Base-by-base conservation (phyloP, 805 yeast species). In the Kodamaea neixiangensis region DNA sequence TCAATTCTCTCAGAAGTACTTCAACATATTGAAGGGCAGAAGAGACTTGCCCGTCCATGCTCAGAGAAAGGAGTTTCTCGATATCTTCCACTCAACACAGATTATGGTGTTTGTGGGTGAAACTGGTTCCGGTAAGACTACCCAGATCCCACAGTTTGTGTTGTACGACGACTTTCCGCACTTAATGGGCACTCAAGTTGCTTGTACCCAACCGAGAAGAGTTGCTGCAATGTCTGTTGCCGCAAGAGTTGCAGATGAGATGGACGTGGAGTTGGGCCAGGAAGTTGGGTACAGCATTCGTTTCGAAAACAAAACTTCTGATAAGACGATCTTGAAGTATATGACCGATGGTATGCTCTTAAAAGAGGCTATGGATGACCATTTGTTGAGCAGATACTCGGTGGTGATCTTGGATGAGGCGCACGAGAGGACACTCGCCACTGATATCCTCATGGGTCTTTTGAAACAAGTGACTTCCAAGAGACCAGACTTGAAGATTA, bases 221-320 rank as follows among this genome's bases (percentile, higher is more conserved):
- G 98, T 93, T 58, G 99, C 99, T 15, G 98, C 99, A 14, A 93
- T 92, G 97, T 88, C 96, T 49, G 98, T 92, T 52, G 98, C 98
- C 17, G 86, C 88, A 57, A 87, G 99, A 76, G 99, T 93, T 48
- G 97, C 98, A 3, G 96, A 90, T 64, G 99, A 93, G 71, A 83
- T 92, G 94, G 98, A 92, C 68, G 98, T 93, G 5, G 77, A 80
- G 53, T 73, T 93, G 47, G 99, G 99, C 33, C 87, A 86, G 58
- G 96, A 93, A 70, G 98, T 93, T 53, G 99, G 99, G 73, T 93
- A 93, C 72, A 83, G 87, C 58, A 88, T 93, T 60, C 86, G 99
- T 75, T 93, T 93, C 65, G 98, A 94, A 60, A 92, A 93, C 71
- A 89, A 82, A 60, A 89, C 97, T 1, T 76, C 87, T 38, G 77